Evolutionary conservation across 768 basidiomycete species (phyloP), one percentile per base, ranked within the genome.

Genomic region (Xanthoconium stramineum): DNA sequence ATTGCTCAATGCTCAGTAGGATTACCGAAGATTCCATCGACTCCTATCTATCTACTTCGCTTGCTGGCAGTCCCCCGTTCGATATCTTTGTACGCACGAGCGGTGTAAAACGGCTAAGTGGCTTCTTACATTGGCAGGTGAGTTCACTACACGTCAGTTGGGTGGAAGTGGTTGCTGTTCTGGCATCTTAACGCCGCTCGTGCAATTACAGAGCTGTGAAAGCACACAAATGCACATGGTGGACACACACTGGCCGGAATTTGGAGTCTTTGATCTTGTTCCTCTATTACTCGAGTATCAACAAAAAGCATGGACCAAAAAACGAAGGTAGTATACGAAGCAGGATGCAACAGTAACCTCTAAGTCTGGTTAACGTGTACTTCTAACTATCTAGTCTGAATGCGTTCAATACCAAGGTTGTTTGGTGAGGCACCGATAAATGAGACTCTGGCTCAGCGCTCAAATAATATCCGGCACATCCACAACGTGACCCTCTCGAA

Each of bases 1-100:
- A 12, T 11, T 13, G 12, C 36, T 37, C 24, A 24, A 2, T 24
- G 24, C 24, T 4, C 36, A 37, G 36, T 15, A 37, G 9, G 36
- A 37, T 37, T 37, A 85, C 87, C 1, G 88, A 88, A 62, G 70
- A 83, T 3, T 80, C 86, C 48, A 82, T 95, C 55, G 80, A 86
- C 28, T 73, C 75, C 4, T 80, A 86, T 49, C 73, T 96, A 1
- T 81, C 88, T 72, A 91, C 88, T 1, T 75, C 79, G 1, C 72
- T 76, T 32, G 83, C 70, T 14, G 84, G 81, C n/a, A 88, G 84
- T 62, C 89, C 88, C 13, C 91, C 92, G 12, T 75, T 97, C 1
- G 96, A 98, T 65, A 82, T 99, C 48, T 80, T 98, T 50, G 77
- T 99, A 29, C 83, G 97, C 42, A 97, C 95, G 0, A 94, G 92